Evolutionary conservation across 768 basidiomycete genomes (phyloP), one percentile per base, ranked within the genome.

Genomic region (Mycena filopes): DNA sequence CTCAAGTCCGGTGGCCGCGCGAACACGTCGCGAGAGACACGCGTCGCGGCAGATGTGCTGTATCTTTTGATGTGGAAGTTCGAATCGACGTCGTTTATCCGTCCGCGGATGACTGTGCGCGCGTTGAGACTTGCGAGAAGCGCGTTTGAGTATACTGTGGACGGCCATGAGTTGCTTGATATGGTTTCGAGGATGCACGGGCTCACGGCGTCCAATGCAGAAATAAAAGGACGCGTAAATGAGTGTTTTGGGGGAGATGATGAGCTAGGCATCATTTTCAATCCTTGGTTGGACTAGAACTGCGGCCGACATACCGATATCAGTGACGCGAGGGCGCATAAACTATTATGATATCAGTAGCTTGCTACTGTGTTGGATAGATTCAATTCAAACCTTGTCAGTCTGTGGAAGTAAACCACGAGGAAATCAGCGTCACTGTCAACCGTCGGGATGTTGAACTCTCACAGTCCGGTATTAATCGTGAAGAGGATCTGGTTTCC

Each of bases 401-500:
- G 55, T n/a, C 80, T 80, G 58, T 1, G 9, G 33, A 11, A 36
- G 49, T n/a, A 18, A 47, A 46, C 10, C 2, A 2, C n/a, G 41
- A 18, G 48, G 25, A 29, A 9, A 63, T 70, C 42, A 73, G 61
- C 28, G 12, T 41, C 47, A 21, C 16, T 38, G 31, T 15, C 25
- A 31, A 40, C 28, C 11, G 9, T 23, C 13, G 42, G 25, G n/a
- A 21, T 18, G 25, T 8, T 16, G 57, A 21, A 58, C 8, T 23
- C 80, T 71, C 57, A 83, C 83, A 83, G 72, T 65, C 83, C 83
- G 20, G 83, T 86, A 63, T 86, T 87, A 57, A 88, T 79, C 42
- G 82, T 81, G 71, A 86, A 88, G n/a, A 87, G 23, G 43, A 86
- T 87, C 83, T 85, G 55, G 16, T 3, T 48, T 3, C 48, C 11